Evolutionary conservation across 441 rosid species (phyloP), one percentile per base, ranked within the genome.

Genomic region (Bruguiera hainesii): DNA sequence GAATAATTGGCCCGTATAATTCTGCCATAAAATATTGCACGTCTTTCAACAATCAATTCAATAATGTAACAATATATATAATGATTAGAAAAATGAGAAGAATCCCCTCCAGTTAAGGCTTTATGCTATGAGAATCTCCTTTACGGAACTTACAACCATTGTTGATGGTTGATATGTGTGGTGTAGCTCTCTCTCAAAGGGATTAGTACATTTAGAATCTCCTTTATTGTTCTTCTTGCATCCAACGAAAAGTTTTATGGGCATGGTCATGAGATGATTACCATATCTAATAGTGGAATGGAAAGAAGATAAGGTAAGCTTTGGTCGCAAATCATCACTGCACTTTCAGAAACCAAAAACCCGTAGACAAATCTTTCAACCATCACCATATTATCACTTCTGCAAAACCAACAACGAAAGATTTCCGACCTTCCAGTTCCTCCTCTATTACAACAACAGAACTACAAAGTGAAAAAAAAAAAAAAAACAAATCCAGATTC

Each of bases 21-120:
- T 30, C 42, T 63, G 37, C 42, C 7, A 60, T 11, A 37, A 53
- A 60, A 63, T 58, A 64, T 29, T 57, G 51, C 48, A 75, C 28
- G 33, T 58, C 21, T 60, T 46, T 21, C 65, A 56, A 66, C 28
- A 35, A 28, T 57, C 28, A 19, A 52, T 25, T 33, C 48, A 67
- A 67, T 67, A 57, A 64, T 64, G 57, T 35, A 61, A 42, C 21
- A 57, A 30, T 7, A 28, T 62, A 29, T 7, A 60, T 19, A 15
- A 33, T 26, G 56, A 25, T 4, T 51, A 71, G 65, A 46, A 42
- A 5, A 63, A 67, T 64, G 31, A 67, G 62, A 58, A 59, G 71
- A 69, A 64, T 70, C 77, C n/a, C 59, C 68, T 68, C 68, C 46
- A 65, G 30, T 26, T 66, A 46, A 62, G 66, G 25, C 58, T 51